A percentile compares a stretch with the other conserved stretches of the same genome.
Evolutionary conservation across 208 protist genomes (phyloP).

Genomic region (Histomonas meleagridis): DNA sequence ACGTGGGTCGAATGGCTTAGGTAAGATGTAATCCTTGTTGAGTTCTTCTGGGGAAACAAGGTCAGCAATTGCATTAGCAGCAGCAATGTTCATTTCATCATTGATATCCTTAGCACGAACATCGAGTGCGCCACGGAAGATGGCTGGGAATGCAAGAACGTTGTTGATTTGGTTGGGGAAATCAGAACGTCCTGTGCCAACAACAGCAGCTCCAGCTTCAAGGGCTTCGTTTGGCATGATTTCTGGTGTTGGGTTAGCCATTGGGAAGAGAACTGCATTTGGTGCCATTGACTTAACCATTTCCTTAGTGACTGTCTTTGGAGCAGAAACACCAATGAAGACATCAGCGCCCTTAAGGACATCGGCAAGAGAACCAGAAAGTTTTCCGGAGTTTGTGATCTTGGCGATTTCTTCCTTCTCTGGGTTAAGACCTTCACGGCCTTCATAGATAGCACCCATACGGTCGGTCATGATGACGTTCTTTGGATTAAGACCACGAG

Average conservation of each 20-base stretch:
- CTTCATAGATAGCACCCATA: not conserved
- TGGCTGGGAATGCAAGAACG: not conserved
- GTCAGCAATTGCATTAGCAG: not conserved
- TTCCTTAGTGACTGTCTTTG: not conserved
- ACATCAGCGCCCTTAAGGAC: not conserved
- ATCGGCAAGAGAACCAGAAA: not conserved
- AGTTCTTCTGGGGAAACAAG: not conserved
- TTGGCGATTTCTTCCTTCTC: not conserved
- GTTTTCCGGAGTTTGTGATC: not conserved
- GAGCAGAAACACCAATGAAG: not conserved
- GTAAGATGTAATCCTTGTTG: too few species aligned
- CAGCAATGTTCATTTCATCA: not conserved
- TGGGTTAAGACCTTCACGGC: not conserved
- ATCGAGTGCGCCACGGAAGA: not conserved
- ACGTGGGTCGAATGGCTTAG: not conserved
- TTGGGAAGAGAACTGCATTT: not conserved
- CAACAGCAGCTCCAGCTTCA: not conserved
- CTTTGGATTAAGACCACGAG: not conserved
- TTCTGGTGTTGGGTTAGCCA: not conserved
- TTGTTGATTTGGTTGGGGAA: not conserved
- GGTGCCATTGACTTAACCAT: too few species aligned
- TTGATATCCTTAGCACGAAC: not conserved
- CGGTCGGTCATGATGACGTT: not conserved
- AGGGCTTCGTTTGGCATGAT: not conserved
- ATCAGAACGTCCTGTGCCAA: not conserved